These are phyloP conservation scores for Pleurotus giganteus DNA, from an alignment of 768 basidiomycete genomes.

Conservation along the genomic window DNA sequence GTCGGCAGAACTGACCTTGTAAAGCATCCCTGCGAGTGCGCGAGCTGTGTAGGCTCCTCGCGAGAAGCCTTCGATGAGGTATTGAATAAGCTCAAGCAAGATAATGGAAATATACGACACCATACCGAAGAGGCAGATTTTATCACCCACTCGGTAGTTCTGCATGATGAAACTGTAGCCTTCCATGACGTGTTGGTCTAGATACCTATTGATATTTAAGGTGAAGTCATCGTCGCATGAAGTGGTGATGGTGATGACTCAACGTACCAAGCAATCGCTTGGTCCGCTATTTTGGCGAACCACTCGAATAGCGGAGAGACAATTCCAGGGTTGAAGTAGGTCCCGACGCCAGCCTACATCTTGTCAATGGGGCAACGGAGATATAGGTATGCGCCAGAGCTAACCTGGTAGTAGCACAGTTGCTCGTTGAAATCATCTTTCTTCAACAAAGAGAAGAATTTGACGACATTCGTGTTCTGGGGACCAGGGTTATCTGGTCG, in stretches of 20 bases:
- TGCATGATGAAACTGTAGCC: constrained; percentile 82
- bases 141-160: constrained; percentile 71
- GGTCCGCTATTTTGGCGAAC: constrained; percentile 60
- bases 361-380: constrained; percentile 22
- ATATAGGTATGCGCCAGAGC: constrained; percentile 5
- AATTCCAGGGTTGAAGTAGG: constrained; percentile 59
- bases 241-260: not conserved
- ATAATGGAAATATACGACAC: not conserved
- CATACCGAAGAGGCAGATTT: constrained; percentile 70
- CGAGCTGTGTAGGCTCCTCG: constrained; percentile 66
- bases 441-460: constrained; percentile 65
- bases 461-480: constrained; percentile 67
- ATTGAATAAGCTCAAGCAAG: not conserved
- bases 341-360: constrained; percentile 48
- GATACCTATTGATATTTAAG: constrained; percentile 44
- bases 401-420: constrained; percentile 70
- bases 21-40: constrained; percentile 71
- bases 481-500: not conserved
- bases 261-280: constrained; percentile 69
- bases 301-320: constrained; percentile 60
- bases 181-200: constrained; percentile 68
- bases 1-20: constrained; percentile 46
- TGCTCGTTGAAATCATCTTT: constrained; percentile 59
- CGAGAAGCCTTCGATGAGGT: constrained; percentile 59
- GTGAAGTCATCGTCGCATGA: not conserved